These are phyloP conservation scores for Marsdenia floribunda DNA, from an alignment of 257 asterid species.

Conservation along the genomic window DNA sequence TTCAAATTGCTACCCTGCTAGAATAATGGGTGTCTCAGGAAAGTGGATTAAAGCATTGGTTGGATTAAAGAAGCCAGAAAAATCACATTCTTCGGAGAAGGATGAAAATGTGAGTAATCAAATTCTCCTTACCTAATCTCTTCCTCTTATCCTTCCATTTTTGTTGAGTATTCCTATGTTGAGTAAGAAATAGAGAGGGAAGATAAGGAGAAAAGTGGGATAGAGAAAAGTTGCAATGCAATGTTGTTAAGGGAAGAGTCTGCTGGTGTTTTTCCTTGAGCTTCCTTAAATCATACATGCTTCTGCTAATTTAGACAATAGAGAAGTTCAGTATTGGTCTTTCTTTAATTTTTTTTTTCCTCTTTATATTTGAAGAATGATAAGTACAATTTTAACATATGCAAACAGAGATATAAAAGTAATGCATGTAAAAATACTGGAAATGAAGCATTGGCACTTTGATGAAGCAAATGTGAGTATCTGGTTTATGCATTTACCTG, in stretches of 20 bases:
- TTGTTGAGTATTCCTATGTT: background rate
- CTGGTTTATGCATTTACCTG: background rate
- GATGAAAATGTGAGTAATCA: slow-evolving; percentile 59
- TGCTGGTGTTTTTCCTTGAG: background rate
- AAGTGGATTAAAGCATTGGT: slow-evolving; percentile 86
- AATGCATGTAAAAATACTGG: background rate
- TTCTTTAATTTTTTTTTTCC: background rate
- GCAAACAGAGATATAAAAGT: background rate
- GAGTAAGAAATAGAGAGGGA: background rate
- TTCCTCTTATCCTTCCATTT: background rate
- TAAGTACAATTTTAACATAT: background rate
- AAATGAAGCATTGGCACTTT: background rate
- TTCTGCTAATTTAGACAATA: background rate
- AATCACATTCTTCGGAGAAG: slow-evolving; percentile 54
- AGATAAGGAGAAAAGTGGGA: background rate
- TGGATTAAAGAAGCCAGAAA: slow-evolving; percentile 71
- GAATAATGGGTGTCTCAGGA: slow-evolving; percentile 77
- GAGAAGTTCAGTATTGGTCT: background rate
- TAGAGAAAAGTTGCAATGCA: background rate
- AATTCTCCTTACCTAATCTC: slow-evolving; percentile 1
- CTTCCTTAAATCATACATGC: background rate
- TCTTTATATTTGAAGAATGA: background rate
- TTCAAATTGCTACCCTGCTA: slow-evolving; percentile 15
- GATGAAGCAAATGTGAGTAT: background rate
- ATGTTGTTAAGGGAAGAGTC: background rate